These are phyloP conservation scores for Adansonia gregorii DNA, from an alignment of 441 rosid species.

Conservation along the genomic window DNA sequence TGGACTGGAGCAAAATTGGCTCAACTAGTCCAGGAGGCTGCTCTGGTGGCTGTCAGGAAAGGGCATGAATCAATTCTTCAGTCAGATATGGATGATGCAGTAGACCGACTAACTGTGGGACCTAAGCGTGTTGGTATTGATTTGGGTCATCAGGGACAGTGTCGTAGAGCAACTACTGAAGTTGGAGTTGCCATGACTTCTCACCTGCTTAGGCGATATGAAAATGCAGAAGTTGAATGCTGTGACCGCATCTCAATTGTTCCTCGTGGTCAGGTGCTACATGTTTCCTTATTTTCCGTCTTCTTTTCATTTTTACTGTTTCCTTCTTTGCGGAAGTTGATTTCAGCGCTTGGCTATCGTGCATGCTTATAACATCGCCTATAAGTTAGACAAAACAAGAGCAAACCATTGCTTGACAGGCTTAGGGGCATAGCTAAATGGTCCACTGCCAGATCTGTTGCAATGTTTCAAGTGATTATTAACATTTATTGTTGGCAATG, in stretches of 20 bases:
- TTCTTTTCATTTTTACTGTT: not conserved
- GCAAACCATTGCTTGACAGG: not conserved
- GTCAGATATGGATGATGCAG: slow-evolving; percentile 91
- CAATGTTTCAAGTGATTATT: slow-evolving; percentile 26
- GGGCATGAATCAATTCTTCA: slow-evolving; percentile 70
- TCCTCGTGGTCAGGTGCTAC: slow-evolving; percentile 83
- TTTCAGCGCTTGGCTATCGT: not conserved
- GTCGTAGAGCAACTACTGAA: slow-evolving; percentile 90
- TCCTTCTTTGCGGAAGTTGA: slow-evolving; percentile 6
- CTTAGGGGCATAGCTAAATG: slow-evolving; percentile 12
- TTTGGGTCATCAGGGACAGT: slow-evolving; percentile 83
- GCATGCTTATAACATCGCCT: slow-evolving; percentile 13
- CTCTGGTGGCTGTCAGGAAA: slow-evolving; percentile 92
- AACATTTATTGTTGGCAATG: slow-evolving; percentile 31
- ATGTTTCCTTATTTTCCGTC: slow-evolving; percentile 38
- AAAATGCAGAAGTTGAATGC: slow-evolving; percentile 74
- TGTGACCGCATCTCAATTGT: slow-evolving; percentile 88
- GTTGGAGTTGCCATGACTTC: slow-evolving; percentile 86
- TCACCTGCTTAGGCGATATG: slow-evolving; percentile 76
- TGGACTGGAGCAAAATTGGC: slow-evolving; percentile 95
- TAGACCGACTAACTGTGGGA: slow-evolving; percentile 91
- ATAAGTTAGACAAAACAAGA: slow-evolving; percentile 18
- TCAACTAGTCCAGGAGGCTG: slow-evolving; percentile 92
- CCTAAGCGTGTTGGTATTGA: slow-evolving; percentile 79
- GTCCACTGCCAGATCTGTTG: slow-evolving; percentile 5